Conservation (phyloP, 2,329 filamentous ascomycete species). For the Cryphonectria naterciae region DNA sequence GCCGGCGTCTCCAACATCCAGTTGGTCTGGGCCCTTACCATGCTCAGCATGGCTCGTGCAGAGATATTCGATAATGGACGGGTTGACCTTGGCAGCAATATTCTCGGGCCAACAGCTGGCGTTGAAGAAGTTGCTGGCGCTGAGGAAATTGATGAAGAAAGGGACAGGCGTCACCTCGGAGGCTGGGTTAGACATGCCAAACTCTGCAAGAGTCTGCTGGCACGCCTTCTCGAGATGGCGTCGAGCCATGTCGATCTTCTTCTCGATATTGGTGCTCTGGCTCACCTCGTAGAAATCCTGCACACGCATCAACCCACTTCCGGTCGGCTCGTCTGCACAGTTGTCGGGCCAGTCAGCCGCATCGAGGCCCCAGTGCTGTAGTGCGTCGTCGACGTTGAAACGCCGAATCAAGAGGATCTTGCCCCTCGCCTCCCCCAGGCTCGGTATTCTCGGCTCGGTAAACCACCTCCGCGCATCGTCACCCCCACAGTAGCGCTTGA, state of each 20-base stretch:
- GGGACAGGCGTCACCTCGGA: slow-evolving; percentile 48
- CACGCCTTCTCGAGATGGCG: slow-evolving; percentile 78
- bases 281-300: slow-evolving; percentile 95
- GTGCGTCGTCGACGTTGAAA: slow-evolving; percentile 66
- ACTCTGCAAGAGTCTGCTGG: slow-evolving; percentile 51
- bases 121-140: slow-evolving; percentile 93
- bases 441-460: slow-evolving; percentile 75
- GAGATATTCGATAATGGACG: slow-evolving; percentile 68
- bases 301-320: slow-evolving; percentile 76
- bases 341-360: slow-evolving; percentile 83
- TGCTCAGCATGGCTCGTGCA: slow-evolving; percentile 60
- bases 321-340: slow-evolving; percentile 72
- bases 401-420: slow-evolving; percentile 84
- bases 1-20: slow-evolving; percentile 68
- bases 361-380: slow-evolving; percentile 63
- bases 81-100: slow-evolving; percentile 87
- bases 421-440: slow-evolving; percentile 76
- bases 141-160: slow-evolving; percentile 89
- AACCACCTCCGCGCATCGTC: slow-evolving; percentile 68
- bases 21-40: slow-evolving; percentile 52
- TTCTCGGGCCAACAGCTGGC: slow-evolving; percentile 89
- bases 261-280: slow-evolving; percentile 73
- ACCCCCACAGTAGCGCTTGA: slow-evolving; percentile 68
- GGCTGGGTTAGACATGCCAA: slow-evolving; percentile 36
- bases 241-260: slow-evolving; percentile 76